These are phyloP conservation scores for Aegilops umbellulata DNA, from an alignment of 176 grass and related monocot species.

Conservation along the genomic window DNA sequence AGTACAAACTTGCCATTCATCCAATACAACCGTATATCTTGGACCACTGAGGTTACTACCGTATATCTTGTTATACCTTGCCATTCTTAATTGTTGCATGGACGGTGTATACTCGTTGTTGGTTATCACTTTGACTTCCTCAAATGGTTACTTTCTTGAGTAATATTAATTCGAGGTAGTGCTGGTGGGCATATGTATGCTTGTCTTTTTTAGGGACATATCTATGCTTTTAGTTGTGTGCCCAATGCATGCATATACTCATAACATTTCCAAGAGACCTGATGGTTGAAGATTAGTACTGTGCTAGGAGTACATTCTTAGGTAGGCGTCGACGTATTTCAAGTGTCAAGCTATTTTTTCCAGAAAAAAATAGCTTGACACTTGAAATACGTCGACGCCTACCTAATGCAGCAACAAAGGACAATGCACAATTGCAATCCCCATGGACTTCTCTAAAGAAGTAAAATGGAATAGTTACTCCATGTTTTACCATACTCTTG, in stretches of 20 bases:
- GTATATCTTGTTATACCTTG: not conserved
- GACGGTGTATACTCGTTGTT: not conserved
- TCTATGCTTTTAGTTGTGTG: not conserved
- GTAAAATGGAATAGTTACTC: not conserved
- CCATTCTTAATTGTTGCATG: not conserved
- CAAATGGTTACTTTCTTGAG: not conserved
- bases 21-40: not conserved
- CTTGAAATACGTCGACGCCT: too few relatives aligned
- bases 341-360: not conserved
- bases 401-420: not conserved
- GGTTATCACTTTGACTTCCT: not conserved
- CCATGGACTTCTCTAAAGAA: not conserved
- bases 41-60: not conserved
- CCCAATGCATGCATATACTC: not conserved
- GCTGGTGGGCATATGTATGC: too few relatives aligned
- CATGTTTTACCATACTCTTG: slow-evolving; percentile 27
- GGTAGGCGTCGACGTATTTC: slow-evolving; percentile 10
- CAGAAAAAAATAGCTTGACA: too few relatives aligned
- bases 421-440: not conserved
- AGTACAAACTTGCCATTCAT: not conserved
- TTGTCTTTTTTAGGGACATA: not conserved
- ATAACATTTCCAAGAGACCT: not conserved
- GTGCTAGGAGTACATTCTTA: not conserved
- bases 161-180: not conserved
- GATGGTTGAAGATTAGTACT: slow-evolving; percentile 17